These are phyloP conservation scores for Aspergillus floridensis DNA, from an alignment of 2,329 filamentous ascomycete species.

Conservation along the genomic window DNA sequence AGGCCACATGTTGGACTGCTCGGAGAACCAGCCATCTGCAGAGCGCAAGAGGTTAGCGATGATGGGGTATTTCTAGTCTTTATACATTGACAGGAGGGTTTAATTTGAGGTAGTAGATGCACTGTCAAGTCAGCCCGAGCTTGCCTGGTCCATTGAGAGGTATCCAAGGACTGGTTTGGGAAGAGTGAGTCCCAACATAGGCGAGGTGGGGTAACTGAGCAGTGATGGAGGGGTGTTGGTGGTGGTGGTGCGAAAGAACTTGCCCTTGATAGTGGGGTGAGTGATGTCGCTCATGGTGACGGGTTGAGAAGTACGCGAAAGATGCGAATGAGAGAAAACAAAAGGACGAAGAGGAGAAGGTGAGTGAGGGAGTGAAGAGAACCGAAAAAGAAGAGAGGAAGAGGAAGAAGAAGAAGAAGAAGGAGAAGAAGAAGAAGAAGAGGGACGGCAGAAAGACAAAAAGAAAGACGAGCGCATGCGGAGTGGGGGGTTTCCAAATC, in stretches of 20 bases:
- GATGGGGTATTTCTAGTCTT: neutral
- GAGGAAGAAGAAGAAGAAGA: slow-evolving; percentile 12
- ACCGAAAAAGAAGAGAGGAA: slow-evolving; percentile 23
- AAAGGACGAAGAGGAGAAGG: slow-evolving; percentile 19
- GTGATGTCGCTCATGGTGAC: slow-evolving; percentile 66
- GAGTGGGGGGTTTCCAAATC: slow-evolving; percentile 16
- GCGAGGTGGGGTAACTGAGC: slow-evolving; percentile 19
- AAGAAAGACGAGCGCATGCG: slow-evolving; percentile 19
- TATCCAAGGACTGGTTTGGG: neutral
- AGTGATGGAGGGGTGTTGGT: slow-evolving; percentile 14
- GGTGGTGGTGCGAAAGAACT: slow-evolving; percentile 25
- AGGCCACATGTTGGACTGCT: slow-evolving; percentile 98
- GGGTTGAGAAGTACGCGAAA: slow-evolving; percentile 19
- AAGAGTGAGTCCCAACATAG: neutral
- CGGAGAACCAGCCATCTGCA: slow-evolving; percentile 98
- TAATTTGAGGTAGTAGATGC: neutral
- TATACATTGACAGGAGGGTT: neutral
- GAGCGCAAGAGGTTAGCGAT: slow-evolving; percentile 11
- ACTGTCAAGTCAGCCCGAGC: neutral
- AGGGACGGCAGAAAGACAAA: slow-evolving; percentile 10
- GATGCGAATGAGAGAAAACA: slow-evolving; percentile 13
- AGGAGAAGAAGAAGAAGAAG: slow-evolving; percentile 10
- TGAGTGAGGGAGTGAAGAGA: slow-evolving; percentile 22
- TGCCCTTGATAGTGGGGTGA: slow-evolving; percentile 76
- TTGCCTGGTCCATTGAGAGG: slow-evolving; percentile 3